These are phyloP conservation scores for Globisporangium emineosum DNA, from an alignment of 352 stramenopile genomes.

Conservation along the genomic window DNA sequence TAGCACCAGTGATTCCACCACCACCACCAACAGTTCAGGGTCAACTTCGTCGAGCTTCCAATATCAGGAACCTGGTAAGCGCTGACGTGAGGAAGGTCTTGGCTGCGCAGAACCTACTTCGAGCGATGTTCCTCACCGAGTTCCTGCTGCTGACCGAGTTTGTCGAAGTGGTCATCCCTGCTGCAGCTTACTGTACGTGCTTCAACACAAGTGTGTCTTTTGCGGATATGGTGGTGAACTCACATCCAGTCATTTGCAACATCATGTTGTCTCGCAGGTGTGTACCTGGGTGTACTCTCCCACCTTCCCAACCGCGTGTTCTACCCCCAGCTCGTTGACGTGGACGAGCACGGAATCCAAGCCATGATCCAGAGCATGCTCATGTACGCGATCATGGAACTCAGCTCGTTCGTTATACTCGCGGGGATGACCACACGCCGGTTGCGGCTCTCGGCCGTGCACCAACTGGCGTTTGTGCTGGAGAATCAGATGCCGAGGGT, in stretches of 20 bases:
- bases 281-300: not conserved
- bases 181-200: slow-evolving; percentile 16
- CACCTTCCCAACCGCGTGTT: slow-evolving; percentile 1
- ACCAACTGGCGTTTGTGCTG: slow-evolving; percentile 36
- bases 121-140: slow-evolving; percentile 14
- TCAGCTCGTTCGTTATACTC: not conserved
- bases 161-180: slow-evolving; percentile 17
- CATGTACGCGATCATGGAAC: slow-evolving; percentile 1
- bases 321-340: not conserved
- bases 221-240: not conserved
- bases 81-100: not conserved
- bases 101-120: slow-evolving; percentile 10
- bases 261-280: slow-evolving; percentile 7
- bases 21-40: not conserved
- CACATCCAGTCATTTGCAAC: slow-evolving; percentile 9
- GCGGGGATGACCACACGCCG: not conserved
- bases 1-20: not conserved
- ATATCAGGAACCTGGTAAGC: not conserved
- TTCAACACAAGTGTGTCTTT: slow-evolving; percentile 6
- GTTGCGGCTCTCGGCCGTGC: slow-evolving; percentile 25
- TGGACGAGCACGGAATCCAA: not conserved
- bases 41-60: not conserved
- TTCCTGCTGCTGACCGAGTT: slow-evolving; percentile 22
- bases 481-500: slow-evolving; percentile 29
- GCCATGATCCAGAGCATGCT: not conserved